phyloP scores from a whole-genome alignment of 2,329 filamentous ascomycete species.

The Pezicula radicicola region DNA sequence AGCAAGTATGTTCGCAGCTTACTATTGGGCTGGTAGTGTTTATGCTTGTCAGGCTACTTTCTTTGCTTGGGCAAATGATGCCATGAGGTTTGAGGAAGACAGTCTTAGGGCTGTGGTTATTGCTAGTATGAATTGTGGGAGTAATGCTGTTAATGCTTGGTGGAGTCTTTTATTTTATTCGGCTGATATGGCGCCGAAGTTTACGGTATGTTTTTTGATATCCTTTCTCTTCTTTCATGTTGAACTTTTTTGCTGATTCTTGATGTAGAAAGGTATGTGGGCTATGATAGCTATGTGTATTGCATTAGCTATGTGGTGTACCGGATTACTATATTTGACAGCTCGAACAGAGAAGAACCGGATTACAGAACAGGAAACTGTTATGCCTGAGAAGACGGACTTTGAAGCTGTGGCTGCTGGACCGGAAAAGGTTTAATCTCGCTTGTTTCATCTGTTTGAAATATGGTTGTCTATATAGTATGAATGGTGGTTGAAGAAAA shows the following conservation, averaged over 20 bases:
- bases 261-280: conserved; percentile 62
- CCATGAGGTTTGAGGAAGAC: conserved; percentile 59
- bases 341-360: conserved; percentile 32
- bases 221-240: conserved; percentile 22
- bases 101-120: conserved; percentile 63
- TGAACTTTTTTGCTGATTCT: background rate
- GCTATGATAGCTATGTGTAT: conserved; percentile 68
- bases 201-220: conserved; percentile 16
- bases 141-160: conserved; percentile 68
- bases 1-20: conserved; percentile 59
- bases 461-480: no score
- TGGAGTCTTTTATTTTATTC: conserved; percentile 72
- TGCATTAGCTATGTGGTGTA: conserved; percentile 39
- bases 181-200: conserved; percentile 59
- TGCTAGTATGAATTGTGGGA: conserved; percentile 69
- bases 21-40: conserved; percentile 67
- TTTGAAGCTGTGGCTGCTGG: background rate
- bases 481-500: no score
- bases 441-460: no score
- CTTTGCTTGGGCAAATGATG: conserved; percentile 73
- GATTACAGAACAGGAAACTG: background rate
- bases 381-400: background rate
- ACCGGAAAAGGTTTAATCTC: background rate
- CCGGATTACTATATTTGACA: conserved; percentile 25
- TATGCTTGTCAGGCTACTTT: conserved; percentile 74